phyloP scores from a whole-genome alignment of 257 asterid genomes.

The Solanum corneliomulleri region DNA sequence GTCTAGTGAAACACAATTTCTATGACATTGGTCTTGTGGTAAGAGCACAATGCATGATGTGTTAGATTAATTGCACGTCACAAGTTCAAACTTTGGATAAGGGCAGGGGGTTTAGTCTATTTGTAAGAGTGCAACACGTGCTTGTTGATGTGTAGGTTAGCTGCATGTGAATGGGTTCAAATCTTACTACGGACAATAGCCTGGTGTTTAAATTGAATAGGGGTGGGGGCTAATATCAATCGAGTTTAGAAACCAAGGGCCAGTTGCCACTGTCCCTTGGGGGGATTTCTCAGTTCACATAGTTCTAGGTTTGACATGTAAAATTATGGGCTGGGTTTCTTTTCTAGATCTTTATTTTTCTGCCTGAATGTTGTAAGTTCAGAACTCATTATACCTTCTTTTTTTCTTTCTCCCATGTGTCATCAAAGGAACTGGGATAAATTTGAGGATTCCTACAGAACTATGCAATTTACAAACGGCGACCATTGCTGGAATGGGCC shows the following conservation, averaged over 20 bases:
- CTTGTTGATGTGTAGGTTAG: not conserved
- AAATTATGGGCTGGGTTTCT: not conserved
- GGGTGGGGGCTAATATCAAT: not conserved
- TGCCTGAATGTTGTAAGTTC: not conserved
- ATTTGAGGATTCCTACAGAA: slow-evolving; percentile 68
- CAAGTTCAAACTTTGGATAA: not conserved
- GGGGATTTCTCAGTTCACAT: not conserved
- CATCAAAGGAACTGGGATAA: slow-evolving; percentile 78
- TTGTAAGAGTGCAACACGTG: not conserved
- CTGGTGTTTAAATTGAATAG: not conserved
- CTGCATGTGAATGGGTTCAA: not conserved
- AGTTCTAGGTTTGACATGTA: not conserved
- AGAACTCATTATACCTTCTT: not conserved
- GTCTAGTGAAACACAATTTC: not conserved
- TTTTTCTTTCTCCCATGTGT: not conserved
- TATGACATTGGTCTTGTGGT: not conserved
- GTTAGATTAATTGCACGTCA: not conserved
- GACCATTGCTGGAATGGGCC: slow-evolving; percentile 99
- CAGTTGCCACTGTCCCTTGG: not conserved
- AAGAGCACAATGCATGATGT: not conserved
- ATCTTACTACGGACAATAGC: not conserved
- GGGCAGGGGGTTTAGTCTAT: not conserved
- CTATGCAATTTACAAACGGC: slow-evolving; percentile 67
- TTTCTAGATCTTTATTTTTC: not conserved
- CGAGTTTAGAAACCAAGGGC: not conserved